Evolutionary conservation across 208 protist genomes (phyloP), one percentile per base, ranked within the genome.

Genomic region (Trypanosoma platydactyli): DNA sequence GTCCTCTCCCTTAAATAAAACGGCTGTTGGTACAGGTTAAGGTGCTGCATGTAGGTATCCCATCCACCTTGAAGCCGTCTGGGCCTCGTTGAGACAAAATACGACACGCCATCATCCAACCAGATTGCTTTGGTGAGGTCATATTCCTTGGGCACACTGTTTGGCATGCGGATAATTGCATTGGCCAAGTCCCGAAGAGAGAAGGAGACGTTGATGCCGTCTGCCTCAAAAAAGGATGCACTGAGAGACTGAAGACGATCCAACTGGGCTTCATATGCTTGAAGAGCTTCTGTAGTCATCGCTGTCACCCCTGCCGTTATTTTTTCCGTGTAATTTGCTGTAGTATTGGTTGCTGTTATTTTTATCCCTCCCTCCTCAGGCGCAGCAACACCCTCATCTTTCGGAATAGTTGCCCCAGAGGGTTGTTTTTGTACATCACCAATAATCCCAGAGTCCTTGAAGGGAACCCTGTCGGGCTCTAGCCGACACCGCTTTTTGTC

Each of bases 121-220:
- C 76, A 80, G 4, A 51, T 75, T 13, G 71, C 85, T 22, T 78
- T 62, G 41, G 76, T 84, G 7, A 88, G 54, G 22, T 88, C 80
- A 33, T 79, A 56, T 53, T 88, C 82, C 18, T 45, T 45, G 22
- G 52, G 35, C 5, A 52, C 24, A 9, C 71, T 70, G 33, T 22
- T 70, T 1, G 81, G 85, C 46, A 91, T 73, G 12, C 61, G 64
- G 50, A 88, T 52, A 27, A 91, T 77, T 22, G 77, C 79, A 12
- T 82, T 81, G 3, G 81, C 77, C 24, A 91, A 80, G 54, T 88
- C 85, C 20, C 81, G 76, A 24, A 91, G 76, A 18, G 79, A 83
- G 56, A 91, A 85, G 48, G 79, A 82, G 18, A 91, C 74, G 64
- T 91, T 91, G 29, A 80, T 64, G 5, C 81, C 84, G 35, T 80